Evolutionary conservation across 192 early-diverging fungal species (phyloP).

Genomic region (Backusella luteola): DNA sequence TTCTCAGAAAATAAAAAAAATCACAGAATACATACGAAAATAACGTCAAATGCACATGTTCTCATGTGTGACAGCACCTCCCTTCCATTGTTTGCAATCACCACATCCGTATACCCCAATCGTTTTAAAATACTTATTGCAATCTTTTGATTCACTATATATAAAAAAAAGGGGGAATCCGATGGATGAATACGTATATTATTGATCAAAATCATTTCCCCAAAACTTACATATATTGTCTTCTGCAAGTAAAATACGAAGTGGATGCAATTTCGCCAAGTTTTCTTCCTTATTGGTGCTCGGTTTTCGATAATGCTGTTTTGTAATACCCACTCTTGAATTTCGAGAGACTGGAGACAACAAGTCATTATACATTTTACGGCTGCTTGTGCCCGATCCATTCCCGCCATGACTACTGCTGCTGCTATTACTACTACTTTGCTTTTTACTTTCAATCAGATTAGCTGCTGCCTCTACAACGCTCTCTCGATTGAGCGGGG

Average conservation of each 20-base stretch:
- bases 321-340: slow-evolving; percentile 1
- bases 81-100: slow-evolving; percentile 47
- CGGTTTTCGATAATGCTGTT: slow-evolving; percentile 20
- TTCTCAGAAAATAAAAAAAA: neutral
- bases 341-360: slow-evolving; percentile 2
- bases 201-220: neutral
- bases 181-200: neutral
- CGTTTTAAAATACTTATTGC: slow-evolving; percentile 48
- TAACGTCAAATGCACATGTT: slow-evolving; percentile 40
- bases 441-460: neutral
- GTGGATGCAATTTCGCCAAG: slow-evolving; percentile 24
- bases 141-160: slow-evolving; percentile 50
- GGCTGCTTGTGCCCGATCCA: neutral
- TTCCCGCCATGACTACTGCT: neutral
- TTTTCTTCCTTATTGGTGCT: slow-evolving; percentile 25
- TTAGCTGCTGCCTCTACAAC: neutral
- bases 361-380: slow-evolving; percentile 8
- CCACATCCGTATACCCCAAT: slow-evolving; percentile 44
- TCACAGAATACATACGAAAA: slow-evolving; percentile 34
- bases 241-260: slow-evolving; percentile 36
- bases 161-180: no score
- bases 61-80: slow-evolving; percentile 45
- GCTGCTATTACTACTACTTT: neutral
- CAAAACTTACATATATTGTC: slow-evolving; percentile 34
- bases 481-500: neutral